phyloP scores from a whole-genome alignment of 768 basidiomycete species.

The Mycena indigotica region DNA sequence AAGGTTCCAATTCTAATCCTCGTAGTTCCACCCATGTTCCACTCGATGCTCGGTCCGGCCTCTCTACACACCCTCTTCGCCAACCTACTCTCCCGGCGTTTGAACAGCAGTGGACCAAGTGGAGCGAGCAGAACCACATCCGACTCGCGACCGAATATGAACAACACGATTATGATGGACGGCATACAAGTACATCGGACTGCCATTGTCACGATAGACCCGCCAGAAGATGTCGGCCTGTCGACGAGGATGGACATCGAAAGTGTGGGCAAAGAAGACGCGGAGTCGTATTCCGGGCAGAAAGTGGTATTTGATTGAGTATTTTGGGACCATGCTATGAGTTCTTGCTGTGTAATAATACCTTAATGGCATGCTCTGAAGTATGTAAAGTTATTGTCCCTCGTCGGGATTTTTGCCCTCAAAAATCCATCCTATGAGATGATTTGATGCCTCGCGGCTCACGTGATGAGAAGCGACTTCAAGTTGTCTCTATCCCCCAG shows the following conservation, averaged over 20 bases:
- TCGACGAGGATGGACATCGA: neutral
- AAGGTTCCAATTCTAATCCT: neutral
- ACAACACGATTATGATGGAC: neutral
- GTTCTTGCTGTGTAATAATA: too few species aligned
- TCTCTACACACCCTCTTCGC: neutral
- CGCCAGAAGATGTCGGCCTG: neutral
- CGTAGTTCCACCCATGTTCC: neutral
- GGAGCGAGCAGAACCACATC: neutral
- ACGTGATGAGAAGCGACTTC: too few species aligned
- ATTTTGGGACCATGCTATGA: too few species aligned
- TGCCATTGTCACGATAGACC: constrained; percentile 1
- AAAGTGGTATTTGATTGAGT: too few species aligned
- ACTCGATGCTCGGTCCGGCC: neutral
- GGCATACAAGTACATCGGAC: neutral
- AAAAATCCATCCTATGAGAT: too few species aligned
- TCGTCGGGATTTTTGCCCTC: too few species aligned
- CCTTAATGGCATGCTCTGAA: too few species aligned
- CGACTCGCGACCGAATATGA: neutral
- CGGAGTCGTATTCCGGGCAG: neutral
- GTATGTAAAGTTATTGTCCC: too few species aligned
- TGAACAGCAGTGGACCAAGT: neutral
- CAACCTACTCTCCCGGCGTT: neutral
- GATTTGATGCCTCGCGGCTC: too few species aligned
- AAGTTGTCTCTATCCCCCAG: too few species aligned
- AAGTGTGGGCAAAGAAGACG: neutral